Conservation (phyloP, 1,139 yeast species). For the Kluyveromyces sp. region DNA sequence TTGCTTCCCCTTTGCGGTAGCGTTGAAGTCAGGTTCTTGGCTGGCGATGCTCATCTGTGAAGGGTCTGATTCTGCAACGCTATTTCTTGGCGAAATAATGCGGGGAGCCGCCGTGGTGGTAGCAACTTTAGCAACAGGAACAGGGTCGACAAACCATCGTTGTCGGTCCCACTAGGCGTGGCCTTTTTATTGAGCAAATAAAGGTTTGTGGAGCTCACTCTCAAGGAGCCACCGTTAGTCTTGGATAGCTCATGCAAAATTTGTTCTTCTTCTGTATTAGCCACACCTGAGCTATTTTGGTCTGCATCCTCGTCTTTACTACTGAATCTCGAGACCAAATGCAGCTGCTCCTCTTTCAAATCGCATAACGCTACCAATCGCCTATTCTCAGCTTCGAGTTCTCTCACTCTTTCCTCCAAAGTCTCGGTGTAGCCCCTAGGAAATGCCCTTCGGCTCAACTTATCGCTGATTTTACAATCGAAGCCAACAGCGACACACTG, state of each 20-base stretch:
- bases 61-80: conserved; percentile 28
- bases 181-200: conserved; percentile 23
- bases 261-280: conserved; percentile 14
- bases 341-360: conserved; percentile 54
- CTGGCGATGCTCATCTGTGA: not conserved
- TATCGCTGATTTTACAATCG: conserved; percentile 69
- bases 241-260: conserved; percentile 17
- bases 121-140: conserved; percentile 4
- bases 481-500: conserved; percentile 63
- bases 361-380: conserved; percentile 46
- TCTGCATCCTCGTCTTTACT: conserved; percentile 7
- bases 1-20: not conserved
- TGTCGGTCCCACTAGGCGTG: not conserved
- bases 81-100: conserved; percentile 3
- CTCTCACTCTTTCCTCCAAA: conserved; percentile 51
- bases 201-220: conserved; percentile 30
- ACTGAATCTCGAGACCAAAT: conserved; percentile 19
- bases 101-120: conserved; percentile 4
- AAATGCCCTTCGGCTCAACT: conserved; percentile 59
- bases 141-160: conserved; percentile 4
- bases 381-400: conserved; percentile 52
- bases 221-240: conserved; percentile 18
- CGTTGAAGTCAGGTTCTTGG: not conserved
- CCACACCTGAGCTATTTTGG: conserved; percentile 4
- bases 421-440: conserved; percentile 74